Evolutionary conservation across 2,329 filamentous ascomycete genomes (phyloP).

Genomic region (Didymella arachidicola): DNA sequence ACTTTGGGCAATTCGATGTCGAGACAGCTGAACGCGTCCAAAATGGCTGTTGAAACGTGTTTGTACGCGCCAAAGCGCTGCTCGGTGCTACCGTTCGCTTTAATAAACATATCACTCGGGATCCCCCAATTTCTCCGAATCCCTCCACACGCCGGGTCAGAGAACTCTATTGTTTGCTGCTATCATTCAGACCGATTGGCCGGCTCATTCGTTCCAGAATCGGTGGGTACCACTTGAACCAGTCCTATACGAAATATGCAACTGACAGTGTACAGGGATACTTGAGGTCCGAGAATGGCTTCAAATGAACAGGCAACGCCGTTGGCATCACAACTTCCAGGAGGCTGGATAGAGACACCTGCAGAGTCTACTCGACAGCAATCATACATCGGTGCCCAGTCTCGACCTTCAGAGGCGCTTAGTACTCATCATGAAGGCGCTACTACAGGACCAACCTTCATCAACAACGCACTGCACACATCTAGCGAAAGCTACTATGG

Average conservation of each 20-base stretch:
- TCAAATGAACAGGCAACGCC: constrained; percentile 44
- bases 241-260: not conserved
- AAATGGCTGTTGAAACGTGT: constrained; percentile 19
- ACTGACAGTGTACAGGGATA: constrained; percentile 12
- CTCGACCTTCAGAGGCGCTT: constrained; percentile 15
- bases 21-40: constrained; percentile 17
- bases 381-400: constrained; percentile 33
- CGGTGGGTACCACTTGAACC: not conserved
- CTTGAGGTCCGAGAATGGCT: constrained; percentile 36
- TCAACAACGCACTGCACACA: constrained; percentile 33
- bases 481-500: constrained; percentile 27
- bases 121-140: not conserved
- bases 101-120: constrained; percentile 5
- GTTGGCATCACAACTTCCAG: constrained; percentile 41
- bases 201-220: not conserved
- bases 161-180: not conserved
- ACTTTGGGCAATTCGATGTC: constrained; percentile 20
- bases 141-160: not conserved
- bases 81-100: constrained; percentile 5
- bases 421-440: constrained; percentile 4
- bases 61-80: constrained; percentile 12
- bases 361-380: constrained; percentile 34
- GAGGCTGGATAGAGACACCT: constrained; percentile 49
- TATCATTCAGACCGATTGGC: not conserved
- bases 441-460: constrained; percentile 20